A percentile compares a stretch with the other conserved stretches of the same genome.
Conservation (phyloP, 2,329 filamentous ascomycete species). For the Calonectria leucothoes region DNA sequence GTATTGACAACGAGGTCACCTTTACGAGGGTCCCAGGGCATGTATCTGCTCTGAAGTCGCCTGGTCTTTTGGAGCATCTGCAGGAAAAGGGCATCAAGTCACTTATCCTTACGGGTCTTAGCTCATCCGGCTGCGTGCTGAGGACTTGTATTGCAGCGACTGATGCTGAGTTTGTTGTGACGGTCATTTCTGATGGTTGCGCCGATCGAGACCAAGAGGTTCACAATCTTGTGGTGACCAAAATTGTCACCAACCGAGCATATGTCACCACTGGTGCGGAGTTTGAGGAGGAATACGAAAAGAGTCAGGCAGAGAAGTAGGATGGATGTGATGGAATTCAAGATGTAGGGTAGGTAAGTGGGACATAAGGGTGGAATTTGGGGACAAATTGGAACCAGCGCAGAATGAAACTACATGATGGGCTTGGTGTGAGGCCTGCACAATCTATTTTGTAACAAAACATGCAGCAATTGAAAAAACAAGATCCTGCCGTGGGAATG, state of each 20-base stretch:
- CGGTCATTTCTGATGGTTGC: constrained; percentile 17
- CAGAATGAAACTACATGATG: neutral
- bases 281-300: constrained; percentile 5
- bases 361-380: neutral
- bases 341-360: neutral
- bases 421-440: neutral
- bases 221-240: neutral
- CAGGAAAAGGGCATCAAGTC: constrained; percentile 12
- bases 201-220: constrained; percentile 15
- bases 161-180: constrained; percentile 19
- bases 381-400: neutral
- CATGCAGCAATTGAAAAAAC: no score
- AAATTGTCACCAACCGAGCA: neutral
- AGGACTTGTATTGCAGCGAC: constrained; percentile 12
- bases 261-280: constrained; percentile 1
- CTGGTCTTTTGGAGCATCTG: constrained; percentile 9
- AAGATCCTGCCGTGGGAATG: no score
- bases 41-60: constrained; percentile 11
- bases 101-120: constrained; percentile 18
- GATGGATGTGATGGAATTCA: neutral
- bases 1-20: neutral
- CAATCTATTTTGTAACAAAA: no score
- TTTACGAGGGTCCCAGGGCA: constrained; percentile 12
- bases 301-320: neutral
- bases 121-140: constrained; percentile 19